Conservation (phyloP, 2,329 filamentous ascomycete genomes). For the Cladophialophora exuberans region DNA sequence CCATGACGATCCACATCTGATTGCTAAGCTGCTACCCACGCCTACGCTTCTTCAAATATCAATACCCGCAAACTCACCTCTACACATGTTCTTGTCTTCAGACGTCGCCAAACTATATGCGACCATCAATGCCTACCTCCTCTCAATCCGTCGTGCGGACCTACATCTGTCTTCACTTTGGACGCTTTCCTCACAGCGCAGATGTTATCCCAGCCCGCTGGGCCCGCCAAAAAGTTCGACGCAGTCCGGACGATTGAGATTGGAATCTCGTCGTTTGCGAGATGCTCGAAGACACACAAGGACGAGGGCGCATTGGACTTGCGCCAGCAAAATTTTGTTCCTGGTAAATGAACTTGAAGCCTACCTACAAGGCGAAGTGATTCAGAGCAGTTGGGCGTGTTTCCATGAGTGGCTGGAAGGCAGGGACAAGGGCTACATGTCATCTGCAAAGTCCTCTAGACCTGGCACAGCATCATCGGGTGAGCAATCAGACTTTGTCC, state of each 20-base stretch:
- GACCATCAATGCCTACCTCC: conserved; percentile 81
- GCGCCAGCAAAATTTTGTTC: conserved; percentile 82
- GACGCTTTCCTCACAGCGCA: conserved; percentile 78
- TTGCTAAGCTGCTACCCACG: conserved; percentile 67
- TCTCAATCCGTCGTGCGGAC: conserved; percentile 83
- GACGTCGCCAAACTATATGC: conserved; percentile 80
- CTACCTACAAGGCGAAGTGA: conserved; percentile 88
- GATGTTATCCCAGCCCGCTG: conserved; percentile 74
- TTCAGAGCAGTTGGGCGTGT: conserved; percentile 77
- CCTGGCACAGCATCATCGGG: conserved; percentile 41
- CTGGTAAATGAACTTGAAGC: conserved; percentile 84
- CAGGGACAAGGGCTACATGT: conserved; percentile 36
- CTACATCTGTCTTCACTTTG: conserved; percentile 82
- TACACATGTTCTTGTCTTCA: conserved; percentile 83
- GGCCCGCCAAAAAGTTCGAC: conserved; percentile 66
- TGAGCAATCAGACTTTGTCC: conserved; percentile 18
- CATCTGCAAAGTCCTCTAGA: conserved; percentile 38
- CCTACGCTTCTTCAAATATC: conserved; percentile 72
- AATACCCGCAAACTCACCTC: conserved; percentile 73
- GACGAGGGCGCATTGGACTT: conserved; percentile 88
- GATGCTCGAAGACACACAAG: conserved; percentile 65
- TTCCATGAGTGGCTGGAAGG: conserved; percentile 75
- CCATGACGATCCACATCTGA: conserved; percentile 35
- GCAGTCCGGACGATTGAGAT: conserved; percentile 61
- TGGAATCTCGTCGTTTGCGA: conserved; percentile 65